Base-by-base conservation (phyloP, 495 filamentous ascomycete genomes). In the Pseudoneurospora amorphoporcata region DNA sequence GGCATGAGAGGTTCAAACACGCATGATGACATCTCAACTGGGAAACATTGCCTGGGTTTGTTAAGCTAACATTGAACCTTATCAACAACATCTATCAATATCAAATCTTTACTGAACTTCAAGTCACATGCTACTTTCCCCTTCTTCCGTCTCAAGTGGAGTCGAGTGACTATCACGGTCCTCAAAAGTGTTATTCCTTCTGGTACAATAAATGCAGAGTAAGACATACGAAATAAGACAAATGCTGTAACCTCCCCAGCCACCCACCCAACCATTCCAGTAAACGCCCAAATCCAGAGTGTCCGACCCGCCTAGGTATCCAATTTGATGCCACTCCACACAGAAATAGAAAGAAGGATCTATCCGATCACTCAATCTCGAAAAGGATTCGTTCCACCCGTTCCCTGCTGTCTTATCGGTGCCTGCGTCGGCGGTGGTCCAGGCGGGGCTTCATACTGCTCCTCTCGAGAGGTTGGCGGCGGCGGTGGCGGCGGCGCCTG, bases 401-500 rank as follows among this genome's bases (percentile, higher is more conserved):
- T 77, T 7, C 69, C 73, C 69, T 79, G 68, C 12, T 72, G 70
- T 41, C 32, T 74, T 35, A 72, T 45, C 4, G 70, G 10, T 8
- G 39, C 68, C 42, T 74, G 84, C 14, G 69, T 45, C 39, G 71
- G 84, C 8, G 85, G 85, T 9, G 86, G 84, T 68, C 85, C 84
- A 16, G 82, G 70, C 12, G 86, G 84, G 2, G 85, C 82, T 35
- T 77, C 78, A 72, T 80, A 82, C n/a, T 84, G 83, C 29, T 71
- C 71, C 12, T 3, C 19, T 6, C 43, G 23, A 75, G 78, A 47
- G 75, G 69, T 68, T 76, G 79, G 77, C 74, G n/a, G 76, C 68
- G 68, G 77, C 68, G 61, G 76, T 19, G 19, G n/a, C 29, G 10
- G 38, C 17, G 12, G 45, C 39, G 6, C 70, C 58, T 74, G 81